These are phyloP conservation scores for Hanseniaspora pseudoguilliermondii DNA, from an alignment of 805 yeast species.

Conservation along the genomic window DNA sequence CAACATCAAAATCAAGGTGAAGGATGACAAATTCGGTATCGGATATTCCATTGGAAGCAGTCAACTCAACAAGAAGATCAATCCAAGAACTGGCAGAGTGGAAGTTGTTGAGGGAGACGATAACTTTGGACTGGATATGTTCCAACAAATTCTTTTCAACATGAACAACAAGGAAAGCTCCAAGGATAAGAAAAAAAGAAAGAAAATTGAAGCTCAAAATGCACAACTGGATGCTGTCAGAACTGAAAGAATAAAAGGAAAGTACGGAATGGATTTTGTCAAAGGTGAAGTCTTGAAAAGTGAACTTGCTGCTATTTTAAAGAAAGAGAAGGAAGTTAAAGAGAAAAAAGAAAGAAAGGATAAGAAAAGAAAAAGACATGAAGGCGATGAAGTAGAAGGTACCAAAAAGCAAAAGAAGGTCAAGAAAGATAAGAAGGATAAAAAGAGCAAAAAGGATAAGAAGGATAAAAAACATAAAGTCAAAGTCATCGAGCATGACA, in stretches of 20 bases:
- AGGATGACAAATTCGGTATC: slow-evolving; percentile 72
- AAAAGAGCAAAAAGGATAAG: slow-evolving; percentile 22
- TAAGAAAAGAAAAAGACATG: slow-evolving; percentile 21
- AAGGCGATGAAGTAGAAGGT: slow-evolving; percentile 20
- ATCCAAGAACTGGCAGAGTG: slow-evolving; percentile 12
- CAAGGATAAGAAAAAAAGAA: slow-evolving; percentile 11
- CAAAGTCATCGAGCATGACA: slow-evolving; percentile 6
- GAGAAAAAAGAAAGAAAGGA: slow-evolving; percentile 21
- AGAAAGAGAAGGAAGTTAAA: slow-evolving; percentile 18
- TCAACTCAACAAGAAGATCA: slow-evolving; percentile 39
- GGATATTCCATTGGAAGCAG: slow-evolving; percentile 41
- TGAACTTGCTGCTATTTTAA: slow-evolving; percentile 22
- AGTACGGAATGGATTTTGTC: slow-evolving; percentile 79
- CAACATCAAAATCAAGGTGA: slow-evolving; percentile 64
- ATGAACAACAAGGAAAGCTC: slow-evolving; percentile 63
- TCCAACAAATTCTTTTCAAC: slow-evolving; percentile 79
- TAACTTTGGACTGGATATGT: slow-evolving; percentile 78
- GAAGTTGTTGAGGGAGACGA: slow-evolving; percentile 36
- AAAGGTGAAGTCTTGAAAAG: slow-evolving; percentile 73
- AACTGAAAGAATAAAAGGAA: slow-evolving; percentile 60
- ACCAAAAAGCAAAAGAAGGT: slow-evolving; percentile 23
- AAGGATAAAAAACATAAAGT: slow-evolving; percentile 21
- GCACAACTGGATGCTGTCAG: slow-evolving; percentile 58
- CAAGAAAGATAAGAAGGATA: slow-evolving; percentile 24
- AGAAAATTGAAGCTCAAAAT: slow-evolving; percentile 35